Evolutionary conservation across 108 stramenopile species (phyloP).

Genomic region (Nitzschia sp.): DNA sequence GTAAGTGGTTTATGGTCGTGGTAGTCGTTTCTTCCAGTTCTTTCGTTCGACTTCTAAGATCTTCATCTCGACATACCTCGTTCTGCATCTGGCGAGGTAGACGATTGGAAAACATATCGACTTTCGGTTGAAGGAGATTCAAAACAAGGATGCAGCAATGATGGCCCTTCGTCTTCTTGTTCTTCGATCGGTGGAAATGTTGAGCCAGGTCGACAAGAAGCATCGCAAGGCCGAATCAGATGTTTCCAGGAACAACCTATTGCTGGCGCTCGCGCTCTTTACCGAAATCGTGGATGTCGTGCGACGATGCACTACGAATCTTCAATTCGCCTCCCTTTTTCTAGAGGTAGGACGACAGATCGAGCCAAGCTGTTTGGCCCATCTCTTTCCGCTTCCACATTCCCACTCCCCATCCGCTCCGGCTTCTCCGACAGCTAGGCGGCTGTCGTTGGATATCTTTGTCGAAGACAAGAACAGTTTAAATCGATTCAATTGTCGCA

Average conservation of each 20-base stretch:
- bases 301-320: conserved; percentile 19
- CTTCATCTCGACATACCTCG: not conserved
- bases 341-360: conserved; percentile 38
- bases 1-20: not conserved
- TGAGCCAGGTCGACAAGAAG: conserved; percentile 17
- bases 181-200: conserved; percentile 31
- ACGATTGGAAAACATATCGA: conserved; percentile 22
- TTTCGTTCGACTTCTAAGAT: not conserved
- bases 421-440: not conserved
- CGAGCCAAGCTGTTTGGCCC: conserved; percentile 28
- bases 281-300: conserved; percentile 21
- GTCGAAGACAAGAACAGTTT: not conserved
- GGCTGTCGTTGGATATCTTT: not conserved
- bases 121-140: conserved; percentile 8
- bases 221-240: conserved; percentile 12
- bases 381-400: conserved; percentile 29
- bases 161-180: conserved; percentile 34
- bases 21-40: not conserved
- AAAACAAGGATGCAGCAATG: conserved; percentile 34
- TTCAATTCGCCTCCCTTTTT: conserved; percentile 43
- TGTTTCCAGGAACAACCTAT: conserved; percentile 1
- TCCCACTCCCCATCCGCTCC: not conserved
- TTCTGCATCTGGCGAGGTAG: conserved; percentile 3
- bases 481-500: conserved; percentile 9
- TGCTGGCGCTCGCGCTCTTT: conserved; percentile 13